Conservation (phyloP, 2,329 filamentous ascomycete species). For the Hyphodiscus sp. region DNA sequence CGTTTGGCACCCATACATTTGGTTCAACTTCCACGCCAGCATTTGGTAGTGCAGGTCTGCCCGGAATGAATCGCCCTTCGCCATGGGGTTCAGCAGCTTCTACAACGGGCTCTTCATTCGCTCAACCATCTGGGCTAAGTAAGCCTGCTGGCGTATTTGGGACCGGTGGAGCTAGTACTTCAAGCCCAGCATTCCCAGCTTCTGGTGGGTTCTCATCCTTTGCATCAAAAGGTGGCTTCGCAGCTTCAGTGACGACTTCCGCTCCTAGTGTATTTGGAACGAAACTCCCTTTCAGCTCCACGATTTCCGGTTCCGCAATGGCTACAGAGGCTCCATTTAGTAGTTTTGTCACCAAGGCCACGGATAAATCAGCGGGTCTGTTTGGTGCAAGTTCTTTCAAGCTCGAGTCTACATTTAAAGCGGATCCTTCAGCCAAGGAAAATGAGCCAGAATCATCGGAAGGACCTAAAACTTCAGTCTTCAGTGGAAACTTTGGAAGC, state of each 20-base stretch:
- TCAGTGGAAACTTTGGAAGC: slow-evolving; percentile 55
- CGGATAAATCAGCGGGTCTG: slow-evolving; percentile 17
- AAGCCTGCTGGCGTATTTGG: slow-evolving; percentile 32
- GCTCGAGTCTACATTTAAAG: slow-evolving; percentile 32
- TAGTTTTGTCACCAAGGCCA: slow-evolving; percentile 35
- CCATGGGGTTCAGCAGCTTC: slow-evolving; percentile 42
- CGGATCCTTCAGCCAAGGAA: slow-evolving; percentile 48
- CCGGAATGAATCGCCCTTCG: slow-evolving; percentile 41
- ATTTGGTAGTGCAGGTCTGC: slow-evolving; percentile 30
- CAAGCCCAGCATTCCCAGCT: slow-evolving; percentile 30
- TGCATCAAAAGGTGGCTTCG: slow-evolving; percentile 49
- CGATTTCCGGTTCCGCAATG: slow-evolving; percentile 8
- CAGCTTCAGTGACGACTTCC: slow-evolving; percentile 26
- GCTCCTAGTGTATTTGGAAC: slow-evolving; percentile 28
- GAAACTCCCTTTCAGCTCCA: slow-evolving; percentile 28
- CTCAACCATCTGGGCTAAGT: slow-evolving; percentile 45
- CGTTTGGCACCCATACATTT: slow-evolving; percentile 43
- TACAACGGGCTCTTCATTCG: slow-evolving; percentile 40
- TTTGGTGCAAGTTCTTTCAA: slow-evolving; percentile 21
- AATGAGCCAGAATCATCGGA: slow-evolving; percentile 45
- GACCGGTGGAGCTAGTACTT: slow-evolving; percentile 21
- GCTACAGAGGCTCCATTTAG: slow-evolving; percentile 10
- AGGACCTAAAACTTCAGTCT: slow-evolving; percentile 44
- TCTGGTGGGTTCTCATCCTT: slow-evolving; percentile 49
- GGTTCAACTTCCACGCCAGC: slow-evolving; percentile 34